Evolutionary conservation across 2,329 filamentous ascomycete species (phyloP).

Genomic region (Thielaviopsis musarum): DNA sequence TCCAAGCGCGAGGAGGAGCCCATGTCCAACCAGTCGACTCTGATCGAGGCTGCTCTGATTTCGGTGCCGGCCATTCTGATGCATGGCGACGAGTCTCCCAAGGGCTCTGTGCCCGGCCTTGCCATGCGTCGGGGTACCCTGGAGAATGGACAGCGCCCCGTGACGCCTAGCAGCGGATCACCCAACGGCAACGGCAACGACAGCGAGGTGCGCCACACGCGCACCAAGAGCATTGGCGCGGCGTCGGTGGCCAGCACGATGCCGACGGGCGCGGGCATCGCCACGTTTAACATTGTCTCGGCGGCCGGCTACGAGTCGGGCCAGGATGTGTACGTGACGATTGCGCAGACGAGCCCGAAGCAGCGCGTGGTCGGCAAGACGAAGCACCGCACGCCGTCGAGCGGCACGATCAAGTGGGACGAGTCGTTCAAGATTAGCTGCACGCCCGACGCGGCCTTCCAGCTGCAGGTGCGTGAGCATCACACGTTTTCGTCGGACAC

Average conservation of each 20-base stretch:
- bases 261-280: conserved; percentile 52
- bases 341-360: conserved; percentile 52
- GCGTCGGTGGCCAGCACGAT: conserved; percentile 51
- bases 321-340: conserved; percentile 60
- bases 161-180: conserved; percentile 7
- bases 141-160: conserved; percentile 10
- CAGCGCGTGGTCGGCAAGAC: conserved; percentile 79
- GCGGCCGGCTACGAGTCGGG: conserved; percentile 61
- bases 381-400: conserved; percentile 64
- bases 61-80: conserved; percentile 22
- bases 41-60: conserved; percentile 18
- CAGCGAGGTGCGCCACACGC: conserved; percentile 22
- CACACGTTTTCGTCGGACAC: conserved; percentile 72
- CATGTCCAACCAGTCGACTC: conserved; percentile 27
- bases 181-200: conserved; percentile 17
- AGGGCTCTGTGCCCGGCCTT: conserved; percentile 13
- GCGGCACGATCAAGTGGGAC: conserved; percentile 51
- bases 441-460: conserved; percentile 71
- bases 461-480: conserved; percentile 71
- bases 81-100: conserved; percentile 11
- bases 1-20: conserved; percentile 46
- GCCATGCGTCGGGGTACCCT: conserved; percentile 19
- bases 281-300: conserved; percentile 63
- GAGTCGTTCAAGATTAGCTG: conserved; percentile 67
- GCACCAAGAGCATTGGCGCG: conserved; percentile 42